These are phyloP conservation scores for Parietaria judaica DNA, from an alignment of 306 rosid species.

Conservation along the genomic window DNA sequence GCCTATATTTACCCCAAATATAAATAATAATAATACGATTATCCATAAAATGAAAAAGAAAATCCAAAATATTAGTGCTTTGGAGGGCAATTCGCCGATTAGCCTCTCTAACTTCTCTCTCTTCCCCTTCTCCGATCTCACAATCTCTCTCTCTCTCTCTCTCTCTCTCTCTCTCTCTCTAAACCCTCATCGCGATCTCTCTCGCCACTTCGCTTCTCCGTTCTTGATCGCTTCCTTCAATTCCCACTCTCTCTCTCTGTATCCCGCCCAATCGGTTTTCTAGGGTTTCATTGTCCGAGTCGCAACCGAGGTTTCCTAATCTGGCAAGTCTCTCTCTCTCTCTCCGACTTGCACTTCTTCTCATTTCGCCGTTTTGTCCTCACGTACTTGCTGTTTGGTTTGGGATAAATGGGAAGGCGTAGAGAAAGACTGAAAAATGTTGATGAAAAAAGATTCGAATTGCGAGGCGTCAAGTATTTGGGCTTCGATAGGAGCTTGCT, in stretches of 20 bases:
- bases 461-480: background rate
- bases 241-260: background rate
- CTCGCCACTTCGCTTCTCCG: constrained; percentile 1
- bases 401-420: constrained; percentile 8
- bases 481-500: constrained; percentile 1
- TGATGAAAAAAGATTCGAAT: no score
- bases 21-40: no score
- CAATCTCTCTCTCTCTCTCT: constrained; percentile 7
- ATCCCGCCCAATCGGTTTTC: constrained; percentile 15
- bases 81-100: no score
- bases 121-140: background rate
- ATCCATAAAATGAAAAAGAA: no score
- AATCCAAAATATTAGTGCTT: no score
- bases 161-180: constrained; percentile 20
- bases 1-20: no score
- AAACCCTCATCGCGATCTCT: constrained; percentile 21
- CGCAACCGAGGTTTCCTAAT: background rate
- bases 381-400: constrained; percentile 18
- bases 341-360: background rate
- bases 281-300: constrained; percentile 47
- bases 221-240: constrained; percentile 12
- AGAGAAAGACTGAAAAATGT: no score
- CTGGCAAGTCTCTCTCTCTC: constrained; percentile 31
- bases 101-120: background rate
- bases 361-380: constrained; percentile 4